A percentile compares a stretch with the other conserved stretches of the same genome.
Evolutionary conservation across 208 protist genomes (phyloP).

Genomic region (Strigomonas galati): DNA sequence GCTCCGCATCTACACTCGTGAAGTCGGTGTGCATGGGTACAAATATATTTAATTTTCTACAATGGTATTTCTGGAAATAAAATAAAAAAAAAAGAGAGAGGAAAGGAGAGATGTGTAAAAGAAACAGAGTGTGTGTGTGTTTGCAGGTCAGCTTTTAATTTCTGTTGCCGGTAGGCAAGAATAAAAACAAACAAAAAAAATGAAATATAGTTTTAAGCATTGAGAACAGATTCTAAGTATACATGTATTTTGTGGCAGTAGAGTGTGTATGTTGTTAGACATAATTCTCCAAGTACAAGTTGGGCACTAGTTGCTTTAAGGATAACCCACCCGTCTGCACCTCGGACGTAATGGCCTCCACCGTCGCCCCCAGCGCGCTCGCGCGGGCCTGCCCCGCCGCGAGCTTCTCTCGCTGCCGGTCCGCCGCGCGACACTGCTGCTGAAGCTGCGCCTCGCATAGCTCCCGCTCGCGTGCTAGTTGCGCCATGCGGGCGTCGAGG

Average conservation of each 20-base stretch:
- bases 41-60: constrained; percentile 11
- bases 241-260: background rate
- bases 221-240: background rate
- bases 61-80: constrained; percentile 6
- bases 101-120: background rate
- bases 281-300: constrained; percentile 81
- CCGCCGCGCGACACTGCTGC: constrained; percentile 26
- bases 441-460: constrained; percentile 65
- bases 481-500: constrained; percentile 56
- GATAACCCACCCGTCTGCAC: constrained; percentile 46
- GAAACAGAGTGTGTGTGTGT: background rate
- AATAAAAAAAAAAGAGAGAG: constrained; percentile 11
- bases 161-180: background rate
- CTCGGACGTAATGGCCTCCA: constrained; percentile 66
- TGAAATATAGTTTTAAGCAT: background rate
- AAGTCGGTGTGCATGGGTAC: constrained; percentile 41
- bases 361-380: constrained; percentile 42
- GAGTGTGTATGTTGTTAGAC: constrained; percentile 6
- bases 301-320: constrained; percentile 70
- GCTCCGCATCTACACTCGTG: constrained; percentile 68
- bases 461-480: constrained; percentile 52
- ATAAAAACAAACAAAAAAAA: background rate
- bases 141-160: background rate
- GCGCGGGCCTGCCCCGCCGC: constrained; percentile 58
- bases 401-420: constrained; percentile 44